Base-by-base conservation (phyloP, 2,329 filamentous ascomycete genomes). In the Fusarium proliferatum region DNA sequence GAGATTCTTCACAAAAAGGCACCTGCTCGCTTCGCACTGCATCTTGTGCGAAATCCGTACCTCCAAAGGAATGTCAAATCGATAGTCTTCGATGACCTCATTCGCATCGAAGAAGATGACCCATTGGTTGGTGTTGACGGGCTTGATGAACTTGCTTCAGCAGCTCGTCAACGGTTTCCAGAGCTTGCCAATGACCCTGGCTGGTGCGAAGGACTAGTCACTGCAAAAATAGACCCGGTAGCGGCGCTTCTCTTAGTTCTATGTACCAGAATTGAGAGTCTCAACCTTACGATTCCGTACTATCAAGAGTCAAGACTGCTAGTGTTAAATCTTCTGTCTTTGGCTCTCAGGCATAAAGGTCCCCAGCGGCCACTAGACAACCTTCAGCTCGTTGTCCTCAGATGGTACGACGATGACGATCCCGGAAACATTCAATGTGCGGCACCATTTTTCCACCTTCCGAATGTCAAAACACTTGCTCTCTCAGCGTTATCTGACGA, bases 301-400 rank as follows among this genome's bases (percentile, higher is more conserved):
- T 15, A 23, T n/a, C 10, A 9, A 15, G 11, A 19, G 7, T n/a
- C 36, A 42, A 7, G 26, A 7, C 15, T 51, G 7, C 2, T 51
- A 11, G 19, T 59, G 15, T 13, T 53, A 0, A 6, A 30, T 1
- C 17, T 53, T 26, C 9, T 21, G 1, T 41, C 28, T 10, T n/a
- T 26, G 15, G 1, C 33, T 13, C 33, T 51, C 2, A 1, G 1
- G 15, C 5, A 10, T 8, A 17, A 3, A 6, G 26, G 36, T 1
- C 26, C 26, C 0, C 7, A 19, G 11, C 2, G 16, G 0, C 56
- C 43, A 17, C 3, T 61, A 2, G 17, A 3, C 3, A 17, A 19
- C 13, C 28, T 61, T 2, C 10, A 10, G 3, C 9, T 13, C 2
- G 28, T 5, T 15, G 8, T 61, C 5, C 3, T 51, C 11, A 9